These are phyloP conservation scores for Blastocladiella emersonii DNA, from an alignment of 371 early-diverging fungal species.

Conservation along the genomic window DNA sequence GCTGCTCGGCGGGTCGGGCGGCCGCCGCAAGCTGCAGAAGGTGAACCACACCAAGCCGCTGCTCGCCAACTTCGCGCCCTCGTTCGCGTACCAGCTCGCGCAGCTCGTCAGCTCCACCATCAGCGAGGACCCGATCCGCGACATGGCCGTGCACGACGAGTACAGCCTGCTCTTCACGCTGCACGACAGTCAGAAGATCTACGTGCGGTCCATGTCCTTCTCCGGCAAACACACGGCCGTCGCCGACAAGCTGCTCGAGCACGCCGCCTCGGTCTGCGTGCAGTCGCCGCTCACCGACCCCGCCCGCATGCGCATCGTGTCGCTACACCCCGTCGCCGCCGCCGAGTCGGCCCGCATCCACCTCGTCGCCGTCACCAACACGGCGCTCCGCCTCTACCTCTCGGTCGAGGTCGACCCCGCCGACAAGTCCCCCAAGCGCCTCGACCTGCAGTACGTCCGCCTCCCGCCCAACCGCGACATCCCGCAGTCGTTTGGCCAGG, in stretches of 20 bases:
- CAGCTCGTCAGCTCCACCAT: too few relatives aligned
- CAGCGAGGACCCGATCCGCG: constrained; percentile 15
- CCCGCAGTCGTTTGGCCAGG: not conserved
- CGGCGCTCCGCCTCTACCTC: constrained; percentile 9
- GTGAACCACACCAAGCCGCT: constrained; percentile 37
- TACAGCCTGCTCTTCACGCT: not conserved
- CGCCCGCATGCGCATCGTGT: constrained; percentile 33
- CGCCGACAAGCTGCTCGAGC: constrained; percentile 12
- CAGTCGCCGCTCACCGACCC: constrained; percentile 19
- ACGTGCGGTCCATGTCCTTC: constrained; percentile 45
- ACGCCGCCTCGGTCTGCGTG: constrained; percentile 10
- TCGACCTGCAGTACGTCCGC: constrained; percentile 56
- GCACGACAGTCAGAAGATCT: constrained; percentile 24
- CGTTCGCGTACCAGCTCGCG: too few relatives aligned
- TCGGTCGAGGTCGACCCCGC: constrained; percentile 14
- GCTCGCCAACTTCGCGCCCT: constrained; percentile 39
- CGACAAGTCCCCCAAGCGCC: constrained; percentile 22
- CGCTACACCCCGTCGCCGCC: constrained; percentile 46
- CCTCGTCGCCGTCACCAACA: constrained; percentile 51
- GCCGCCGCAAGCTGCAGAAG: constrained; percentile 47
- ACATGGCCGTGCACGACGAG: constrained; percentile 15
- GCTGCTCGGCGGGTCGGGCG: too few relatives aligned
- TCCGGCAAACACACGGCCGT: constrained; percentile 43
- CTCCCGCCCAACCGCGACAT: constrained; percentile 34
- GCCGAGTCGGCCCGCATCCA: constrained; percentile 45